Conservation (phyloP, 257 asterid genomes). For the Plectranthus barbatus region DNA sequence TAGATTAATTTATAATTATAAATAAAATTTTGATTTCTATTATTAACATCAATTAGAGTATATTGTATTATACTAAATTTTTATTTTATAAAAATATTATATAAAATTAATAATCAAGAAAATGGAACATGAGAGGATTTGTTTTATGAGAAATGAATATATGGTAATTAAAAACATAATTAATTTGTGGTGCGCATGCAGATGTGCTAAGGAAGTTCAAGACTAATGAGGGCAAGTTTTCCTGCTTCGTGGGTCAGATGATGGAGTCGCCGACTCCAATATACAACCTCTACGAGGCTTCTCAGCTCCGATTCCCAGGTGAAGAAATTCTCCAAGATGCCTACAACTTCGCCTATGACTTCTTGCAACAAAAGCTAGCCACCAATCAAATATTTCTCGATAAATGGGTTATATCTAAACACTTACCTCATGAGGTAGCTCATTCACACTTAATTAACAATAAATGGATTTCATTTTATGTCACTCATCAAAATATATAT, state of each 20-base stretch:
- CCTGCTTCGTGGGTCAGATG: slow-evolving; percentile 28
- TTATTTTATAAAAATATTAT: too few species aligned
- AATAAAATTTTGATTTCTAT: neutral
- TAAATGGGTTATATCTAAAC: slow-evolving; percentile 40
- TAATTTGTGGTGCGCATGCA: neutral
- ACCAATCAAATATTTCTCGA: slow-evolving; percentile 16
- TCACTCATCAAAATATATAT: too few species aligned
- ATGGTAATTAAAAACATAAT: neutral
- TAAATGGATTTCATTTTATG: too few species aligned
- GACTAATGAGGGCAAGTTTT: slow-evolving; percentile 24
- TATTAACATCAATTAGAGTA: too few species aligned
- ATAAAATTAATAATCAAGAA: too few species aligned
- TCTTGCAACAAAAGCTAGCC: slow-evolving; percentile 14
- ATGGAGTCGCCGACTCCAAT: slow-evolving; percentile 31
- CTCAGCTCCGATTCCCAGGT: slow-evolving; percentile 40
- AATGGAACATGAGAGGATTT: too few species aligned
- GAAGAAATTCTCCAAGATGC: slow-evolving; percentile 42
- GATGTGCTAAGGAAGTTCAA: slow-evolving; percentile 32
- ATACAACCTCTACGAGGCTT: slow-evolving; percentile 37
- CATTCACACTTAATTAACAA: too few species aligned
- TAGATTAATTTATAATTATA: too few species aligned
- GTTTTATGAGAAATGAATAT: too few species aligned
- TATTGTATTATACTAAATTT: too few species aligned
- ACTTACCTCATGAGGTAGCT: slow-evolving; percentile 35
- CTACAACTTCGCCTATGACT: slow-evolving; percentile 14